phyloP scores from a whole-genome alignment of 2,329 filamentous ascomycete species.

The Onygena corvina region DNA sequence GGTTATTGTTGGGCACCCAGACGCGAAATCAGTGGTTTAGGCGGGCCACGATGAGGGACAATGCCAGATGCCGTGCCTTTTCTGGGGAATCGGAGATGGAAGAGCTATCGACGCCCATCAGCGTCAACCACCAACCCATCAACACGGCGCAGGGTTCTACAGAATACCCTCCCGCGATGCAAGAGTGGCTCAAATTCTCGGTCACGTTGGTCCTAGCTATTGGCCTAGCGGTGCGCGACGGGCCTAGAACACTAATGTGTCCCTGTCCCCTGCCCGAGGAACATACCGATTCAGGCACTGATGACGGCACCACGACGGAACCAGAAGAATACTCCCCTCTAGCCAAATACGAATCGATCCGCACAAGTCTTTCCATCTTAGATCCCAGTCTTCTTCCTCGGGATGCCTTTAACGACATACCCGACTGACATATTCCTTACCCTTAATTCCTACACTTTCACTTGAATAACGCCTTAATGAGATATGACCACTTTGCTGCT shows the following conservation, averaged over 20 bases:
- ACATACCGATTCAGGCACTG: background rate
- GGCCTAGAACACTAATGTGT: conserved; percentile 27
- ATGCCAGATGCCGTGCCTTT: background rate
- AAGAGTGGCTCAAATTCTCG: conserved; percentile 37
- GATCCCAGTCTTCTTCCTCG: background rate
- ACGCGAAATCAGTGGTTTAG: conserved; percentile 15
- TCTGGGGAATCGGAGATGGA: background rate
- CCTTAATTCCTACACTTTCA: too few relatives aligned
- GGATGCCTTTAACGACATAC: background rate
- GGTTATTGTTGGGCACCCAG: conserved; percentile 21
- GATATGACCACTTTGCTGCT: background rate
- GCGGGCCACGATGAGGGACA: conserved; percentile 1
- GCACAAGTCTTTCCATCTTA: background rate
- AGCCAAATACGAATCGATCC: background rate
- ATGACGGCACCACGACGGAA: background rate
- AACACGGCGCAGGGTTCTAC: background rate
- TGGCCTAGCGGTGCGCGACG: conserved; percentile 37
- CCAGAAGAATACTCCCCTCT: background rate
- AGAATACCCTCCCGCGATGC: background rate
- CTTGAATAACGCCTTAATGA: background rate
- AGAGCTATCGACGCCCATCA: background rate
- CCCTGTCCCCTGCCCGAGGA: conserved; percentile 5
- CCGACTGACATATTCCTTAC: background rate
- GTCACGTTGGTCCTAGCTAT: conserved; percentile 38
- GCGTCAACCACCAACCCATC: background rate